Evolutionary conservation across 2,329 filamentous ascomycete genomes (phyloP).

Genomic region (Emergomyces africanus): DNA sequence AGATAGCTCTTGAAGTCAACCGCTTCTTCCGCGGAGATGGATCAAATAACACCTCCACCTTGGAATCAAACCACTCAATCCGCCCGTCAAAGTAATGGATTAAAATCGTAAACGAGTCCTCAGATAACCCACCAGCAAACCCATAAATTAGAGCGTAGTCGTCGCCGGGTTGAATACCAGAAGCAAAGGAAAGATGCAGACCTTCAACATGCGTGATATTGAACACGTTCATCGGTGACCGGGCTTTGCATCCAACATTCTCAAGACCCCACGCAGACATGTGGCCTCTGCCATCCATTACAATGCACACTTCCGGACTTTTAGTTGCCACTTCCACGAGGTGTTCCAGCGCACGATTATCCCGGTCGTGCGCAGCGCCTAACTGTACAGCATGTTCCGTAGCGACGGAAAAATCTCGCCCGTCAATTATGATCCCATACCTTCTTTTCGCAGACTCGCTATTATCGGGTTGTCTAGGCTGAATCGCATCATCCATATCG

Average conservation of each 20-base stretch:
- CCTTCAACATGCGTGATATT: slow-evolving; percentile 69
- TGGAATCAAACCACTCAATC: slow-evolving; percentile 68
- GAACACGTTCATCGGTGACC: slow-evolving; percentile 58
- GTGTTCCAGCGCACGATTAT: slow-evolving; percentile 66
- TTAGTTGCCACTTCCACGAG: slow-evolving; percentile 75
- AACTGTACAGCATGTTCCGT: slow-evolving; percentile 55
- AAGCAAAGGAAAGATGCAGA: slow-evolving; percentile 30
- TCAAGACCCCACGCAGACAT: slow-evolving; percentile 92
- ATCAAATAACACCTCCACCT: slow-evolving; percentile 69
- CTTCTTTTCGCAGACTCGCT: slow-evolving; percentile 34
- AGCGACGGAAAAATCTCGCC: slow-evolving; percentile 63
- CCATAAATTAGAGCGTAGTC: slow-evolving; percentile 58
- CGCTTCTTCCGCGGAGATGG: slow-evolving; percentile 48
- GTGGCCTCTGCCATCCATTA: slow-evolving; percentile 68
- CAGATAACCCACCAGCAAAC: slow-evolving; percentile 52
- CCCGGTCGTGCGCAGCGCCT: slow-evolving; percentile 41
- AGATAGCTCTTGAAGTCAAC: slow-evolving; percentile 51
- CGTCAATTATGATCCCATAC: slow-evolving; percentile 73
- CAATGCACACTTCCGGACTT: slow-evolving; percentile 74
- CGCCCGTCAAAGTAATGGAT: slow-evolving; percentile 76
- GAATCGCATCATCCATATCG: slow-evolving; percentile 60
- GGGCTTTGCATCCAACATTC: slow-evolving; percentile 60
- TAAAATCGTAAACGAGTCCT: slow-evolving; percentile 57
- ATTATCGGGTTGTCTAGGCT: slow-evolving; percentile 37
- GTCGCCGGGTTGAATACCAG: slow-evolving; percentile 18